Evolutionary conservation across 148 eudicot genomes (phyloP), one percentile per base, ranked within the genome.

Genomic region (Gaultheria prostrata): DNA sequence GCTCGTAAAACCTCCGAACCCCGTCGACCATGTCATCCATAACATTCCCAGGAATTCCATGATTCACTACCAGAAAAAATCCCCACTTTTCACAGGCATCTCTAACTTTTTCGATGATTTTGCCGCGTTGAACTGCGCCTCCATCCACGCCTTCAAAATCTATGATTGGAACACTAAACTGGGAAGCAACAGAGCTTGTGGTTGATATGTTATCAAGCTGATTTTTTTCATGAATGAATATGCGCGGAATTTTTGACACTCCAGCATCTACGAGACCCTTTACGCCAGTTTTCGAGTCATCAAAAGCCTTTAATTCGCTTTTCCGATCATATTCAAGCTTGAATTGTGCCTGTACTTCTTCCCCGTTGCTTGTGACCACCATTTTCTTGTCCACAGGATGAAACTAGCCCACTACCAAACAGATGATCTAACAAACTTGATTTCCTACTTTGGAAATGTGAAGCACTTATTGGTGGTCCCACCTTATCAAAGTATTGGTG

Each of bases 21-120:
- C 63, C 86, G 11, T 2, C 39, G 4, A 80, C 3, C 86, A 85
- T 85, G 35, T 49, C 83, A 12, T 59, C 83, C 80, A 85, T 30
- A n/a, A 84, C 46, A 7, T 51, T 20, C 18, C 0, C 43, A 17
- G 77, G 77, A 51, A 86, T 63, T 28, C 82, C 89, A 35, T 87
- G 91, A 28, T 89, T 89, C 15, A 89, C 45, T 53, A 89, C 81
- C 61, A 85, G 91, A 81, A 89, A 89, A 56, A 87, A 87, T 5
- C 91, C 91, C 85, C 86, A 77, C 1, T 65, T 75, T 51, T 87
- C 84, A 0, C 84, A 84, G 14, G 89, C 91, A 15, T 20, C 0
- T 3, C 50, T n/a, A 2, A 87, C 73, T 48, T 72, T 30, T 10
- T 84, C 33, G 8, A 85, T 80, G 3, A 87, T 46, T 6, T 28